Percentiles rank a stretch among this genome's conserved stretches.
Evolutionary conservation across 768 basidiomycete species (phyloP).

Genomic region (Calocybe indica): DNA sequence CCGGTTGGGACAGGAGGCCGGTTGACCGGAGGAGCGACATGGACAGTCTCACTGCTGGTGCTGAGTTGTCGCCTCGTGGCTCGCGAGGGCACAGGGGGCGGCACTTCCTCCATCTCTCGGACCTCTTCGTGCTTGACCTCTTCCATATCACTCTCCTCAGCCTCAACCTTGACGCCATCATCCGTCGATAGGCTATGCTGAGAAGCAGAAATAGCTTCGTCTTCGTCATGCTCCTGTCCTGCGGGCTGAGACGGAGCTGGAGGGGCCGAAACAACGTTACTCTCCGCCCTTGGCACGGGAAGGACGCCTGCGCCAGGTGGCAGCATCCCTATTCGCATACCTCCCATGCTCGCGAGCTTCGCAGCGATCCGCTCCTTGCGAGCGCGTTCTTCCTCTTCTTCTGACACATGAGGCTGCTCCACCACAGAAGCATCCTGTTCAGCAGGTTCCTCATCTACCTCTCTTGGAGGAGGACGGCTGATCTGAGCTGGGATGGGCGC

Average conservation of each 20-base stretch:
- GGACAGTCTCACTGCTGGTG: constrained; percentile 10
- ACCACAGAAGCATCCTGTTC: background rate
- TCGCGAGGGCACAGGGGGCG: constrained; percentile 53
- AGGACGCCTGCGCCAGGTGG: constrained; percentile 29
- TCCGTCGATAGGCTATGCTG: constrained; percentile 34
- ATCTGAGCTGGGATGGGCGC: constrained; percentile 41
- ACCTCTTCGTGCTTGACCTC: constrained; percentile 58
- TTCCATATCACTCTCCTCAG: constrained; percentile 69
- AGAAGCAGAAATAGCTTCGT: constrained; percentile 26
- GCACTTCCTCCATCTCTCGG: constrained; percentile 33
- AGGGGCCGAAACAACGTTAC: constrained; percentile 6
- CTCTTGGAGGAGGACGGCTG: constrained; percentile 27
- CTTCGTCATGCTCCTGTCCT: constrained; percentile 27
- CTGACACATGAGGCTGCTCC: constrained; percentile 6
- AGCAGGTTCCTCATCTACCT: constrained; percentile 13
- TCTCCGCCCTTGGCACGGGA: constrained; percentile 15
- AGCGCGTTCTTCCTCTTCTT: constrained; percentile 38
- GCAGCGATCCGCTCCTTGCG: constrained; percentile 47
- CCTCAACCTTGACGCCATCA: constrained; percentile 60
- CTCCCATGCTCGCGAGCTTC: constrained; percentile 50
- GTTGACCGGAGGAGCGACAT: constrained; percentile 22
- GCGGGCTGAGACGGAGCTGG: constrained; percentile 24
- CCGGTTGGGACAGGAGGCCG: constrained; percentile 44
- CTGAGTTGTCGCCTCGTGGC: constrained; percentile 14
- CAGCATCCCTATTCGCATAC: constrained; percentile 55